Percentiles rank a stretch among this genome's conserved stretches.
Conservation (phyloP, 768 basidiomycete species). For the Chalciporus chontae region DNA sequence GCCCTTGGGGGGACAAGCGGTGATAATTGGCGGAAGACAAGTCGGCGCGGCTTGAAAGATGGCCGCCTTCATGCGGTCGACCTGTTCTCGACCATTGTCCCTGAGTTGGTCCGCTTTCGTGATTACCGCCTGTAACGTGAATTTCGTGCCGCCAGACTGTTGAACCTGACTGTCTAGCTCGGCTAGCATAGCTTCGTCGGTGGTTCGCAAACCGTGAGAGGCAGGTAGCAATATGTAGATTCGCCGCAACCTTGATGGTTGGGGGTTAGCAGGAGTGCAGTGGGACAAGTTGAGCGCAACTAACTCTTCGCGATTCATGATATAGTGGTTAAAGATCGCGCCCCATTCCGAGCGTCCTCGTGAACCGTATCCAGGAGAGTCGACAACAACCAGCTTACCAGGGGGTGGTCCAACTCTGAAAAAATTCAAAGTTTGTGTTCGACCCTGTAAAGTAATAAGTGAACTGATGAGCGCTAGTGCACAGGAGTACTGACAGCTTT, state of each 20-base stretch:
- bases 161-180: constrained; percentile 37
- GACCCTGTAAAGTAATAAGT: constrained; percentile 44
- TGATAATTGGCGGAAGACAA: constrained; percentile 65
- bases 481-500: constrained; percentile 52
- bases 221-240: constrained; percentile 71
- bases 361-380: constrained; percentile 77
- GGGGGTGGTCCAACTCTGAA: constrained; percentile 57
- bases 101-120: constrained; percentile 63
- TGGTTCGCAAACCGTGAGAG: constrained; percentile 54
- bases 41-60: constrained; percentile 55
- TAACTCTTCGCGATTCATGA: constrained; percentile 58
- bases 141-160: constrained; percentile 37
- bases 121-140: constrained; percentile 68
- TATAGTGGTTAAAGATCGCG: constrained; percentile 59
- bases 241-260: constrained; percentile 51
- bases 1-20: constrained; percentile 44
- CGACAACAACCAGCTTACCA: constrained; percentile 65
- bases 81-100: constrained; percentile 30
- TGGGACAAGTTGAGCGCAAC: constrained; percentile 20
- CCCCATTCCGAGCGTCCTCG: constrained; percentile 79
- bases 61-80: constrained; percentile 44
- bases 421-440: constrained; percentile 71
- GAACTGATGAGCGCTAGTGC: not conserved
- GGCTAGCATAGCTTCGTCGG: constrained; percentile 60
- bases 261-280: not conserved